A percentile compares a stretch with the other conserved stretches of the same genome.
Evolutionary conservation across 805 yeast species (phyloP).

Genomic region (Starmerella apicola): DNA sequence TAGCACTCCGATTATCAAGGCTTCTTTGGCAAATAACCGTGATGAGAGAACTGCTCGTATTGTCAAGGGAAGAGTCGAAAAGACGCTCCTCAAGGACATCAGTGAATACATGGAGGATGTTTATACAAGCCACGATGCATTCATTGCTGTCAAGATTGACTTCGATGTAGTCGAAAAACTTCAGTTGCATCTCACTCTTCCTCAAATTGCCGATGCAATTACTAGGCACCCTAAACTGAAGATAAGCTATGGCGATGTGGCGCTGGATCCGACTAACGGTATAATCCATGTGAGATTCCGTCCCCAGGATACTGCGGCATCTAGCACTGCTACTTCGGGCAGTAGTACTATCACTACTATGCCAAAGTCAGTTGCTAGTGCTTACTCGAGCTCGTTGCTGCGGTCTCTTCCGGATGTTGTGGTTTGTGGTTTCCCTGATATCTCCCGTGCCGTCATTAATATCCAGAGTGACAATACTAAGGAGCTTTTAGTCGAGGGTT

Average conservation of each 20-base stretch:
- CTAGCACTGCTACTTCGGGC: not conserved
- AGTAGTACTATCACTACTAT: not conserved
- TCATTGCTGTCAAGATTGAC: conserved; percentile 70
- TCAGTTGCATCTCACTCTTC: conserved; percentile 78
- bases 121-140: conserved; percentile 67
- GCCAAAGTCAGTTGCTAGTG: not conserved
- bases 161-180: conserved; percentile 71
- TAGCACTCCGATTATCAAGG: conserved; percentile 93
- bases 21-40: conserved; percentile 78
- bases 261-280: conserved; percentile 50
- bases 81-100: conserved; percentile 75
- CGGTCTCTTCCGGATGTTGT: conserved; percentile 77
- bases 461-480: conserved; percentile 69
- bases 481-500: conserved; percentile 93
- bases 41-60: conserved; percentile 98
- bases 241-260: conserved; percentile 59
- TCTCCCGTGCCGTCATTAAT: conserved; percentile 91
- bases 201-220: conserved; percentile 75
- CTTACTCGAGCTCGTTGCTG: conserved; percentile 40
- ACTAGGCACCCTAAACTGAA: conserved; percentile 79
- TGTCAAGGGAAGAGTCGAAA: conserved; percentile 93
- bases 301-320: conserved; percentile 1
- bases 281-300: conserved; percentile 29
- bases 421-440: conserved; percentile 84
- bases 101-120: conserved; percentile 89